A percentile compares a stretch with the other conserved stretches of the same genome.
Conservation (phyloP, 106 monocot genomes). For the Triglochin maritima region DNA sequence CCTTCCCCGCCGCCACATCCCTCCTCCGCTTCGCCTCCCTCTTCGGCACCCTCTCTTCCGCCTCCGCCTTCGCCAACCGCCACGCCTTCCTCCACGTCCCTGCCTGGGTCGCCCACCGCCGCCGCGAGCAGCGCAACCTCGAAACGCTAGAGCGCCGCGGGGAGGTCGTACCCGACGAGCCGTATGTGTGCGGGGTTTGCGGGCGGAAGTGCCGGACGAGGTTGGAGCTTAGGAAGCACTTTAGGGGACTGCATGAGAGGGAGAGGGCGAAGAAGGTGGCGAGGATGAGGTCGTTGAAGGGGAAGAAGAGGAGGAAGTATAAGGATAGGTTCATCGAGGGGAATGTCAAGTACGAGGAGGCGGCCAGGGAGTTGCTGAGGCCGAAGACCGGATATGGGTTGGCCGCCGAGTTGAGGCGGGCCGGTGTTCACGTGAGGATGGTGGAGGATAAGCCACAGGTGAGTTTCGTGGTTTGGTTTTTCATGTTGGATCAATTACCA, state of each 20-base stretch:
- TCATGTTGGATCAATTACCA: too few species aligned
- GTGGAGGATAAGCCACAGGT: constrained; percentile 80
- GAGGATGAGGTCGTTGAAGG: constrained; percentile 67
- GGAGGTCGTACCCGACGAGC: constrained; percentile 28
- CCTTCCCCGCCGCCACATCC: constrained; percentile 56
- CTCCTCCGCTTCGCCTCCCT: constrained; percentile 49
- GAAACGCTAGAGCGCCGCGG: constrained; percentile 60
- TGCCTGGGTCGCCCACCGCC: constrained; percentile 51
- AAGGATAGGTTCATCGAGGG: constrained; percentile 44
- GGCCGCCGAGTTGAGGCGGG: constrained; percentile 71
- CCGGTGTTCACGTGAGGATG: constrained; percentile 70
- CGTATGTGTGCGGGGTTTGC: constrained; percentile 75
- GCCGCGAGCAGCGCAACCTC: constrained; percentile 41
- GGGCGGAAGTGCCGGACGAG: constrained; percentile 67
- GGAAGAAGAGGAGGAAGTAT: constrained; percentile 66
- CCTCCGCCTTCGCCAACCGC: constrained; percentile 91
- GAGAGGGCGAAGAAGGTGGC: constrained; percentile 80
- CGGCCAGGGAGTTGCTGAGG: constrained; percentile 47
- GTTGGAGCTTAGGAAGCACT: constrained; percentile 72
- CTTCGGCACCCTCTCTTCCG: constrained; percentile 57
- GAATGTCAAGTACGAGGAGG: constrained; percentile 76
- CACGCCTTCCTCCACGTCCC: constrained; percentile 95
- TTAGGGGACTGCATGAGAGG: constrained; percentile 79
- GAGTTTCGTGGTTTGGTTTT: too few species aligned
- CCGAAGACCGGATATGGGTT: constrained; percentile 73